Percentiles rank a stretch among this genome's conserved stretches.
Evolutionary conservation across 345 rosid genomes (phyloP).

Genomic region (Atalantia buxifolia): DNA sequence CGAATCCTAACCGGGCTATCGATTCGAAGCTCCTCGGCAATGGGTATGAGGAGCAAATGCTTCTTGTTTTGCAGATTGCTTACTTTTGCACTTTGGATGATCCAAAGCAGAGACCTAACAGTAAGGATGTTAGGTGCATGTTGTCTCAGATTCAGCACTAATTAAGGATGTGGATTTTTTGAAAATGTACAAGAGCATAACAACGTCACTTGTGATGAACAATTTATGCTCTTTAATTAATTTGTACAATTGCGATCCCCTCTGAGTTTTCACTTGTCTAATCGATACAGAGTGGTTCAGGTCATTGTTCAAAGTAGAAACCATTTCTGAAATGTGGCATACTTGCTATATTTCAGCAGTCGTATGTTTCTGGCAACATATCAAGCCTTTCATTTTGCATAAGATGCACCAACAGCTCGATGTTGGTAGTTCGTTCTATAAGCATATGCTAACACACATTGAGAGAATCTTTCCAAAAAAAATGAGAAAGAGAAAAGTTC

Average conservation of each 20-base stretch:
- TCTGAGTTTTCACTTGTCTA: neutral
- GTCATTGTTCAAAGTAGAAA: neutral
- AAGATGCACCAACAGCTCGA: too few species aligned
- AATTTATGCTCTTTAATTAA: too few species aligned
- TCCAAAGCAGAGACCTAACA: slow-evolving; percentile 82
- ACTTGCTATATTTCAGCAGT: too few species aligned
- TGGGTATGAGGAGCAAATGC: slow-evolving; percentile 72
- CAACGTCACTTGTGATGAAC: too few species aligned
- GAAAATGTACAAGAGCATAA: neutral
- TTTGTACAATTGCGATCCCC: neutral
- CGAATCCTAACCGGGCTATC: slow-evolving; percentile 58
- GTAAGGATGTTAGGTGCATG: slow-evolving; percentile 76
- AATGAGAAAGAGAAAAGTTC: too few species aligned
- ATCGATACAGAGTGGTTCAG: neutral
- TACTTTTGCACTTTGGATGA: slow-evolving; percentile 76
- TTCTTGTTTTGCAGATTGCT: slow-evolving; percentile 73
- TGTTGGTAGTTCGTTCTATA: too few species aligned
- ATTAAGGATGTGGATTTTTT: neutral
- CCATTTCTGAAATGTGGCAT: neutral
- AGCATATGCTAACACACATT: too few species aligned
- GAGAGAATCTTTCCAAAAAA: too few species aligned
- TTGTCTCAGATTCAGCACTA: slow-evolving; percentile 50
- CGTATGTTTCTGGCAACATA: too few species aligned
- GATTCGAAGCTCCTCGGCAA: slow-evolving; percentile 55
- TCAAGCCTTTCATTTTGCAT: too few species aligned